phyloP scores from a whole-genome alignment of 108 stramenopile species.

The Skeletonema grethae region DNA sequence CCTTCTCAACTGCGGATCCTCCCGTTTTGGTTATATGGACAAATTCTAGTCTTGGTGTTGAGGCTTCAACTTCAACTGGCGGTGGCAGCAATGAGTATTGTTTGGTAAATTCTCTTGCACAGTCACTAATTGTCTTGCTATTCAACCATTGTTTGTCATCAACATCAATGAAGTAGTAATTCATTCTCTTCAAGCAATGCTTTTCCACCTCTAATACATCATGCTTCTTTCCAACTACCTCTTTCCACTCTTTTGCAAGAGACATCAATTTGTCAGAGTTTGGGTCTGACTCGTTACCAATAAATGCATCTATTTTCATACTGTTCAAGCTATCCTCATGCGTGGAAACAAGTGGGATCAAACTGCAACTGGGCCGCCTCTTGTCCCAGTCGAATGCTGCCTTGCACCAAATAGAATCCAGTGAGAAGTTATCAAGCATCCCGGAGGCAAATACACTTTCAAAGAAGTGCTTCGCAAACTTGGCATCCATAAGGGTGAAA shows the following conservation, averaged over 20 bases:
- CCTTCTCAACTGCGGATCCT: too few relatives aligned
- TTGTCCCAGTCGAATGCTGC: background rate
- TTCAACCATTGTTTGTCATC: background rate
- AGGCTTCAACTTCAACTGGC: too few relatives aligned
- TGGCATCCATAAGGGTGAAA: slow-evolving; percentile 28
- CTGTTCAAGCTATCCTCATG: background rate
- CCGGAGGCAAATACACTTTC: background rate
- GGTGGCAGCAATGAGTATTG: background rate
- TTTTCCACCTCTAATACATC: background rate
- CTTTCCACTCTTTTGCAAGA: background rate
- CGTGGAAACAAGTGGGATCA: background rate
- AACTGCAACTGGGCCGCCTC: background rate
- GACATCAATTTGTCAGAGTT: background rate
- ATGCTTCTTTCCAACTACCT: background rate
- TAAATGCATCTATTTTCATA: background rate
- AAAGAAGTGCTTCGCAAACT: background rate
- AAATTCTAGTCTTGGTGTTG: too few relatives aligned
- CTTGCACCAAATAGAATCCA: background rate
- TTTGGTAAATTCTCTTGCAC: background rate
- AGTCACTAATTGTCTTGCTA: too few relatives aligned
- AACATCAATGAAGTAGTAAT: background rate
- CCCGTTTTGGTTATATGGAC: too few relatives aligned
- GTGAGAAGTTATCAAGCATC: background rate
- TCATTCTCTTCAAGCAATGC: background rate
- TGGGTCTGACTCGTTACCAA: background rate